Percentiles rank a stretch among this genome's conserved stretches.
Conservation (phyloP, 2,329 filamentous ascomycete genomes). For the Ophiostoma angusticollis region DNA sequence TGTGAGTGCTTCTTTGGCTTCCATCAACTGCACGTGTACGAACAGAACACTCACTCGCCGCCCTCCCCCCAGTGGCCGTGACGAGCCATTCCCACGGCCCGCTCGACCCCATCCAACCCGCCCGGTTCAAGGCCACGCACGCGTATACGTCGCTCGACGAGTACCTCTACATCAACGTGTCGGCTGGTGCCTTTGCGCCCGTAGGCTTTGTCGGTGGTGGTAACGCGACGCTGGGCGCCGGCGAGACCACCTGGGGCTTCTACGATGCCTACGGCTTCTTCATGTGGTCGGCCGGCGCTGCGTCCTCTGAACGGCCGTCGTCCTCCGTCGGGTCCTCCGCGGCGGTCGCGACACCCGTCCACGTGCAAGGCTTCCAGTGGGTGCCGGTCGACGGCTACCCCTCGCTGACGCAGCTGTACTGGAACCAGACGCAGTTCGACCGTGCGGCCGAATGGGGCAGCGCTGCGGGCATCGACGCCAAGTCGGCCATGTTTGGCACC, state of each 20-base stretch:
- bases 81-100: constrained; percentile 2
- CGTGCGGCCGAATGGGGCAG: constrained; percentile 2
- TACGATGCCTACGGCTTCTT: constrained; percentile 8
- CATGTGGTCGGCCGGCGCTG: constrained; percentile 1
- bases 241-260: constrained; percentile 13
- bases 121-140: constrained; percentile 1
- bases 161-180: constrained; percentile 9
- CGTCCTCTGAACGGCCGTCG: no score
- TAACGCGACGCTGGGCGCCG: constrained; percentile 8
- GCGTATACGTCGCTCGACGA: constrained; percentile 4
- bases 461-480: neutral
- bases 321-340: no score
- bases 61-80: constrained; percentile 9
- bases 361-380: constrained; percentile 11
- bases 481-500: constrained; percentile 1
- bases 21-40: neutral
- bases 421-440: constrained; percentile 14
- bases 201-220: constrained; percentile 7
- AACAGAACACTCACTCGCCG: neutral
- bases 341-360: constrained; percentile 1
- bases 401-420: constrained; percentile 10
- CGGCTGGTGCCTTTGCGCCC: constrained; percentile 8
- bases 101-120: constrained; percentile 4
- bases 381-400: constrained; percentile 3
- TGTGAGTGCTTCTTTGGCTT: neutral